Percentiles rank a stretch among this genome's conserved stretches.
These are phyloP conservation scores for Podila horticola DNA, from an alignment of 192 early-diverging fungal species.

Conservation along the genomic window DNA sequence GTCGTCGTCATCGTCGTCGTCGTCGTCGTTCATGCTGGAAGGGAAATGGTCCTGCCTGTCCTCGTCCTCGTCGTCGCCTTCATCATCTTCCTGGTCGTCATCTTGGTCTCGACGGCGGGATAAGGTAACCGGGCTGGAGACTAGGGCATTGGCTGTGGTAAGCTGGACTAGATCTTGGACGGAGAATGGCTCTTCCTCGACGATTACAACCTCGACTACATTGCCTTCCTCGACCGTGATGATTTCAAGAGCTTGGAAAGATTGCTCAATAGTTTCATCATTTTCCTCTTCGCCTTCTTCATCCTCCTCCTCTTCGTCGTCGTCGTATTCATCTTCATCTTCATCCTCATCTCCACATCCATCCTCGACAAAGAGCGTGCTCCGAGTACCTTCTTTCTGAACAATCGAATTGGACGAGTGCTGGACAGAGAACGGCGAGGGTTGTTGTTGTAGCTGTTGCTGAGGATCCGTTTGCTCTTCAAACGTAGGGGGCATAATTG, in stretches of 20 bases:
- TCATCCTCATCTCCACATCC: background rate
- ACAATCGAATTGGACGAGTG: background rate
- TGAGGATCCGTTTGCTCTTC: background rate
- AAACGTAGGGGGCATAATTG: background rate
- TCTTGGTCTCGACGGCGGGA: background rate
- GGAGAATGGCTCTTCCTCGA: background rate
- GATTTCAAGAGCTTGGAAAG: background rate
- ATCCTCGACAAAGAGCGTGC: no score
- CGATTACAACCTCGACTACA: background rate
- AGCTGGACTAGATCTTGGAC: background rate
- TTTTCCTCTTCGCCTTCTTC: background rate
- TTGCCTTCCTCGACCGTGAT: background rate
- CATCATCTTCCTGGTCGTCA: background rate
- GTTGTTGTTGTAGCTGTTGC: constrained; percentile 1
- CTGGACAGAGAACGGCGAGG: background rate
- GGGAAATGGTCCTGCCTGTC: constrained; percentile 20
- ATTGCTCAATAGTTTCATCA: background rate
- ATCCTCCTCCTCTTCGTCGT: background rate
- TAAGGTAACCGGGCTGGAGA: background rate
- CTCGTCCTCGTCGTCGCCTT: constrained; percentile 14
- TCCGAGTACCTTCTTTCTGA: background rate
- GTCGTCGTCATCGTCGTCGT: background rate
- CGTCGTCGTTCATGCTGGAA: background rate
- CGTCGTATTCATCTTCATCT: background rate
- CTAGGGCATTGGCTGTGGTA: background rate